These are phyloP conservation scores for Termitomyces sp. DNA, from an alignment of 768 basidiomycete species.

Conservation along the genomic window DNA sequence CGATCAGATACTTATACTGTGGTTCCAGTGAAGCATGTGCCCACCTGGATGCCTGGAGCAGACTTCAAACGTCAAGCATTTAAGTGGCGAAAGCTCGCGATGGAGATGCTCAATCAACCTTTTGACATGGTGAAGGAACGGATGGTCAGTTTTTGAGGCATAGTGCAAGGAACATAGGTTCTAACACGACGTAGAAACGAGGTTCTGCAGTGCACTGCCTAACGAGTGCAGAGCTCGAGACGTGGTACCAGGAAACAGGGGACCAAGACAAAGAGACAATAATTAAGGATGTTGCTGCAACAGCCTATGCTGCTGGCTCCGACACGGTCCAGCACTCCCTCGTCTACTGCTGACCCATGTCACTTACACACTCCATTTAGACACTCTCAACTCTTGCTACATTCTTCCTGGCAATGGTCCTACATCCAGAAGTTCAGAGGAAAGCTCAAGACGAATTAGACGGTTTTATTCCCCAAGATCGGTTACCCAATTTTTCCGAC, in stretches of 20 bases:
- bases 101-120: constrained; percentile 33
- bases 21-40: constrained; percentile 32
- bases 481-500: constrained; percentile 36
- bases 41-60: constrained; percentile 46
- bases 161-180: too few species aligned
- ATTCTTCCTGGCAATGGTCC: constrained; percentile 33
- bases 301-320: constrained; percentile 10
- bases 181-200: background rate
- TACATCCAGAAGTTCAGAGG: constrained; percentile 33
- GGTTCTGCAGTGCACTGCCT: constrained; percentile 1
- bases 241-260: background rate
- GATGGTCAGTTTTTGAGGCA: background rate
- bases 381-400: constrained; percentile 31
- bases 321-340: constrained; percentile 4
- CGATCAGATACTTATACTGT: constrained; percentile 1
- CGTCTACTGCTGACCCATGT: background rate
- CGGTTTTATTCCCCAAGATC: constrained; percentile 27
- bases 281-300: constrained; percentile 8
- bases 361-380: constrained; percentile 13
- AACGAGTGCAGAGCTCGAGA: background rate
- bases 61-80: constrained; percentile 37
- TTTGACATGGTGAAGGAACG: constrained; percentile 14
- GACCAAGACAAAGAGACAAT: constrained; percentile 6
- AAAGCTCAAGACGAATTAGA: constrained; percentile 38
- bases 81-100: constrained; percentile 27